Evolutionary conservation across 2,329 filamentous ascomycete species (phyloP), one percentile per base, ranked within the genome.

Genomic region (Emergomyces orientalis): DNA sequence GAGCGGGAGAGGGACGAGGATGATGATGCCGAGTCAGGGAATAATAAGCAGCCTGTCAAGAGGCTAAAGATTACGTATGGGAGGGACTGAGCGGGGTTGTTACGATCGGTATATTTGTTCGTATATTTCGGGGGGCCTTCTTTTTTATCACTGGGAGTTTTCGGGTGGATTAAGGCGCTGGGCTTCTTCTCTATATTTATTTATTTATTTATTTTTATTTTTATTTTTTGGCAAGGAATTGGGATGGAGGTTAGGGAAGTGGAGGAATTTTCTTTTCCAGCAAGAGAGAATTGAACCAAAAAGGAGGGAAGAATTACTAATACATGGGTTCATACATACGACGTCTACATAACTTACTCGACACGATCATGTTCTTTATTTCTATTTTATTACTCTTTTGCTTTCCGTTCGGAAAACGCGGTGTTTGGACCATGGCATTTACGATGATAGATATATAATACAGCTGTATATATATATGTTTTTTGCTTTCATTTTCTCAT

Each of bases 61-160:
- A 70, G 77, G 63, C 67, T 79, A 68, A 79, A 79, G 69, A 77
- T 79, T 54, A 79, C 72, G 52, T 79, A 79, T 69, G 75, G 71
- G 25, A 69, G 77, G 62, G 77, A 79, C 63, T 78, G 68, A 70
- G 17, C 34, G n/a, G 43, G 58, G 17, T 30, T 22, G 13, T 22
- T 58, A 37, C 41, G 13, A 1, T n/a, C 41, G 5, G 55, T 30
- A 39, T 25, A 7, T 30, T 45, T 27, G 45, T 49, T 49, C n/a
- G n/a, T n/a, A n/a, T n/a, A 11, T 49, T 49, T 25, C 22, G 8
- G 27, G 19, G n/a, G n/a, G n/a, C n/a, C n/a, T n/a, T n/a, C n/a
- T n/a, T n/a, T n/a, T n/a, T n/a, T n/a, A n/a, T n/a, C n/a, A n/a
- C n/a, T n/a, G 32, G 25, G 49, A n/a, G 27, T 32, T 32, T 45